These are phyloP conservation scores for Ceratobasidium sp. DNA, from an alignment of 1,284 basidiomycete genomes.

Conservation along the genomic window DNA sequence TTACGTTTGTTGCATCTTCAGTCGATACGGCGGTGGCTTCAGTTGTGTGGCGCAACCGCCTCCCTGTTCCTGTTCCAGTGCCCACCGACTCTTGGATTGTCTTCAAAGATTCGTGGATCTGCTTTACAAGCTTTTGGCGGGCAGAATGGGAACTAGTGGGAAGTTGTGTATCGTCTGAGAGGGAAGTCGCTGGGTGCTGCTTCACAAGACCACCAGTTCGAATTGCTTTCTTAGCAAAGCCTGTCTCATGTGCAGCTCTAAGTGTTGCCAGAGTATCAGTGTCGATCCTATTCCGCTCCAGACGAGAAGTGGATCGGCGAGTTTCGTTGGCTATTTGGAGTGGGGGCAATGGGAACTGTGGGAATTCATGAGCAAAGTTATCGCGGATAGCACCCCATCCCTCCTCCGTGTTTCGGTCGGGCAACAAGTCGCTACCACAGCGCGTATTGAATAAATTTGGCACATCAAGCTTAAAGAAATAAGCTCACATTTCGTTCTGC, in stretches of 20 bases:
- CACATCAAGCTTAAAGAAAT: no score
- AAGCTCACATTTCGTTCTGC: not conserved
- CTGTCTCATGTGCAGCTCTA: not conserved
- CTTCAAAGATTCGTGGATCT: conserved; percentile 33
- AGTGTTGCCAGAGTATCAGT: not conserved
- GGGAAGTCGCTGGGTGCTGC: not conserved
- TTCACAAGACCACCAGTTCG: not conserved
- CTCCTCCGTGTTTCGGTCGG: not conserved
- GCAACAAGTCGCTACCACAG: not conserved
- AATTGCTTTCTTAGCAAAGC: conserved; percentile 6
- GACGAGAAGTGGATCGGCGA: conserved; percentile 33
- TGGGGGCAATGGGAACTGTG: not conserved
- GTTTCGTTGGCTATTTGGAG: not conserved
- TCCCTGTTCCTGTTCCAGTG: not conserved
- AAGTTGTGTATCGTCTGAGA: conserved; percentile 49
- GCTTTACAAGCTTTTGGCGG: conserved; percentile 13
- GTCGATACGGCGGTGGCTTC: no score
- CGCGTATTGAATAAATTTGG: no score
- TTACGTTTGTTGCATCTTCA: not conserved
- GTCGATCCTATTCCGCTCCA: not conserved
- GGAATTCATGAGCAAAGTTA: conserved; percentile 2
- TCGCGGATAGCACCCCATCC: not conserved
- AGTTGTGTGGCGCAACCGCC: no score
- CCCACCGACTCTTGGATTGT: conserved; percentile 17
- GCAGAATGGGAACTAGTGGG: not conserved